phyloP scores from a whole-genome alignment of 345 rosid species.

The Abelmoschus esculentus region DNA sequence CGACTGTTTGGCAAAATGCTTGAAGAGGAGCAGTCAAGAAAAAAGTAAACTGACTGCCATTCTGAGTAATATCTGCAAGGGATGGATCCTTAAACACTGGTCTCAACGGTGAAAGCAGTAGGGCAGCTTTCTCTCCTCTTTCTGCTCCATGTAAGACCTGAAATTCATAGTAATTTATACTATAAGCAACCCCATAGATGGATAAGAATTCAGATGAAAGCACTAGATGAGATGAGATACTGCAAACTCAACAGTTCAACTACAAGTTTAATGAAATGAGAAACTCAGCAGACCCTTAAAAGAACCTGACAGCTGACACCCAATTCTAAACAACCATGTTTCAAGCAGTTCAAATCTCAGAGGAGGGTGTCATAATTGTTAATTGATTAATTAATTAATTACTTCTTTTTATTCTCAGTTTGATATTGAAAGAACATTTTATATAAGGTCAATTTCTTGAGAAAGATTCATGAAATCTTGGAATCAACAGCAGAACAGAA shows the following conservation, averaged over 20 bases:
- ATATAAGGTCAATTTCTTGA: not conserved
- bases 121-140: constrained; percentile 84
- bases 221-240: not conserved
- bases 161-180: constrained; percentile 16
- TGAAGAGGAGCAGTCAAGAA: constrained; percentile 87
- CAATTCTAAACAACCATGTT: not conserved
- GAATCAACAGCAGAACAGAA: constrained; percentile 1
- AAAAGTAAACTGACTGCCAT: constrained; percentile 86
- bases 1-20: constrained; percentile 82
- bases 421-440: not conserved
- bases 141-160: constrained; percentile 86
- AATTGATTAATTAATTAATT: not conserved
- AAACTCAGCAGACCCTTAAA: not conserved
- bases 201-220: not conserved
- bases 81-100: constrained; percentile 44
- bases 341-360: not conserved
- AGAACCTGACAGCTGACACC: not conserved
- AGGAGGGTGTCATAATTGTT: not conserved
- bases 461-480: not conserved
- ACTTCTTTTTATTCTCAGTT: not conserved
- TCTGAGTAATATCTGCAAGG: constrained; percentile 27
- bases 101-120: constrained; percentile 80
- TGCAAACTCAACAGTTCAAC: not conserved
- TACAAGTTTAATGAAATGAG: not conserved
- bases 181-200: constrained; percentile 12